Percentiles rank a stretch among this genome's conserved stretches.
Evolutionary conservation across 2,329 filamentous ascomycete species (phyloP).

Genomic region (Capronia americana): DNA sequence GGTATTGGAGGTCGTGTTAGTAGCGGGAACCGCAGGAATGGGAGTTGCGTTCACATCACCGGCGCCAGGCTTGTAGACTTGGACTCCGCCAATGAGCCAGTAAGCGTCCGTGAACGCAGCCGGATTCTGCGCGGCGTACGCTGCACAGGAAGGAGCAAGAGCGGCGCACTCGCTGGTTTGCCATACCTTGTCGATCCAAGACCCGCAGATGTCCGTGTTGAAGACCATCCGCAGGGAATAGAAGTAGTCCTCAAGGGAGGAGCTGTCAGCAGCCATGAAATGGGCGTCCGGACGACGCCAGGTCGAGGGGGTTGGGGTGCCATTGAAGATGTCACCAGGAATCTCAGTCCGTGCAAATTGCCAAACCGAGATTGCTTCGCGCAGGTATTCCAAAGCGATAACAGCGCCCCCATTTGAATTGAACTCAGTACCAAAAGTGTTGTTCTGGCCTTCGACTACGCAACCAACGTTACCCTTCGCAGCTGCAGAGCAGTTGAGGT

Average conservation of each 20-base stretch:
- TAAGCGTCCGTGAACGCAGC: constrained; percentile 72
- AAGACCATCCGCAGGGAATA: constrained; percentile 53
- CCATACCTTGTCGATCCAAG: constrained; percentile 62
- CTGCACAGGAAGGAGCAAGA: constrained; percentile 68
- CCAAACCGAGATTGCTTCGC: constrained; percentile 73
- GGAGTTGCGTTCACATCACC: neutral
- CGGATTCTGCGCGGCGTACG: constrained; percentile 72
- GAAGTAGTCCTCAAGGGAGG: constrained; percentile 50
- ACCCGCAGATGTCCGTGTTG: constrained; percentile 62
- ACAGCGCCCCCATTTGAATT: constrained; percentile 64
- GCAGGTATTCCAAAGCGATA: constrained; percentile 78
- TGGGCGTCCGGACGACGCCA: constrained; percentile 57
- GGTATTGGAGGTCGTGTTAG: neutral
- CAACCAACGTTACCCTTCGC: constrained; percentile 47
- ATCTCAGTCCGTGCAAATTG: constrained; percentile 58
- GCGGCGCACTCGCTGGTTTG: constrained; percentile 61
- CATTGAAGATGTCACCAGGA: constrained; percentile 52
- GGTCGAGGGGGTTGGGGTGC: constrained; percentile 45
- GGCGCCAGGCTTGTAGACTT: constrained; percentile 59
- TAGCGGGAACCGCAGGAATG: neutral
- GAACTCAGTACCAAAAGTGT: constrained; percentile 59
- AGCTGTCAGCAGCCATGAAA: constrained; percentile 49
- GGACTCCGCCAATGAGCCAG: constrained; percentile 75
- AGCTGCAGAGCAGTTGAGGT: constrained; percentile 43
- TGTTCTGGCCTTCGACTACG: constrained; percentile 45